These are phyloP conservation scores for Backusella morwellensis DNA, from an alignment of 192 early-diverging fungal genomes.

Conservation along the genomic window DNA sequence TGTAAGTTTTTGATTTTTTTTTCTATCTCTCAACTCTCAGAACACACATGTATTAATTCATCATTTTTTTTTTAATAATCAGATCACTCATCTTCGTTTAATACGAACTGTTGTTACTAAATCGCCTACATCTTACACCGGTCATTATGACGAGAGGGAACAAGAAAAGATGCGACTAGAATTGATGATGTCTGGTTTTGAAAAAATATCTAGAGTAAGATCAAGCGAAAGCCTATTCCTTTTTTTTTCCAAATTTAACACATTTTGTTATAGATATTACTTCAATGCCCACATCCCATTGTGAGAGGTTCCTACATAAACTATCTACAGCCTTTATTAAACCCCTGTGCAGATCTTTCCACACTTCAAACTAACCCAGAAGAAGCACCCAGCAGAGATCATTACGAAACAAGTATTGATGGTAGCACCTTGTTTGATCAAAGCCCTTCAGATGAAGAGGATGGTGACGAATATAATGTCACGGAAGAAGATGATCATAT, in stretches of 20 bases:
- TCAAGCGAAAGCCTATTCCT: not conserved
- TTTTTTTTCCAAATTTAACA: not conserved
- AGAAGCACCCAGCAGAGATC: not conserved
- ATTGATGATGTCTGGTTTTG: conserved; percentile 39
- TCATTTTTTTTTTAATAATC: not conserved
- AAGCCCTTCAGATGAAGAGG: not conserved
- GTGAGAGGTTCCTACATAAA: conserved; percentile 21
- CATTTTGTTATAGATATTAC: conserved; percentile 15
- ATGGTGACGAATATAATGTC: not conserved
- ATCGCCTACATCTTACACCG: conserved; percentile 30
- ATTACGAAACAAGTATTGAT: not conserved
- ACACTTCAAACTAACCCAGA: not conserved
- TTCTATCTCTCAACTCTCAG: not conserved
- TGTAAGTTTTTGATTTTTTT: conserved; percentile 12
- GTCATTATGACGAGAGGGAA: conserved; percentile 18
- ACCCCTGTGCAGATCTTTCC: conserved; percentile 19
- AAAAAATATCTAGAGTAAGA: conserved; percentile 37
- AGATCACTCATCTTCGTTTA: conserved; percentile 37
- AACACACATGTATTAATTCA: not conserved
- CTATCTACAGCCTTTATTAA: conserved; percentile 22
- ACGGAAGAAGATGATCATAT: not conserved
- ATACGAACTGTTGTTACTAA: conserved; percentile 35
- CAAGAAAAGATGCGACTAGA: conserved; percentile 35
- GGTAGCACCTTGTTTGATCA: not conserved
- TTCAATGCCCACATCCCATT: conserved; percentile 27